Conservation (phyloP, 176 grass and related monocot species). For the Oryza coarctata region DNA sequence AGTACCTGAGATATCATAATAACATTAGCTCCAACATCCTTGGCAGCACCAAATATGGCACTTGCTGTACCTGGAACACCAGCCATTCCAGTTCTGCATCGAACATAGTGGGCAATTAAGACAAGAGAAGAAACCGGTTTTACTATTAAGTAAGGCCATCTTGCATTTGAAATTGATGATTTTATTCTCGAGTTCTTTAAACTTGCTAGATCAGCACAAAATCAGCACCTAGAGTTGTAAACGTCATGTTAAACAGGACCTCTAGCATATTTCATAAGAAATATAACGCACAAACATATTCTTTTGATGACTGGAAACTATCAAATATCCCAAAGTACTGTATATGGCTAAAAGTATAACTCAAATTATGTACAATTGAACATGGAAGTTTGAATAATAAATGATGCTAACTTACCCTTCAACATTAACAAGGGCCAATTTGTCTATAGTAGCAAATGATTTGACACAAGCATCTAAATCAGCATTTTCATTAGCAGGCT, state of each 20-base stretch:
- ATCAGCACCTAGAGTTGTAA: not conserved
- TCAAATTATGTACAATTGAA: constrained; percentile 1
- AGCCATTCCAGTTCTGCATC: constrained; percentile 96
- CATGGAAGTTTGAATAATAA: constrained; percentile 6
- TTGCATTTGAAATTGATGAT: not conserved
- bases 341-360: constrained; percentile 5
- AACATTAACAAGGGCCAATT: constrained; percentile 95
- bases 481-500: constrained; percentile 61
- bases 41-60: constrained; percentile 82
- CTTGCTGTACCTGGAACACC: constrained; percentile 96
- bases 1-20: constrained; percentile 99
- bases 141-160: constrained; percentile 18
- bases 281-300: constrained; percentile 14
- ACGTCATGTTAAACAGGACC: not conserved
- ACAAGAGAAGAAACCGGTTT: constrained; percentile 21
- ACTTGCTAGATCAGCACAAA: constrained; percentile 2
- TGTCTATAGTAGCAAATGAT: constrained; percentile 97
- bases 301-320: constrained; percentile 6
- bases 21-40: constrained; percentile 98
- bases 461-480: constrained; percentile 84
- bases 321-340: not conserved
- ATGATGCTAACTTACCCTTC: constrained; percentile 65
- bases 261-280: not conserved
- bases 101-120: constrained; percentile 33
- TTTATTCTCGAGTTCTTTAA: constrained; percentile 11